Conservation (phyloP, 1,284 basidiomycete genomes). For the Papiliotrema flavescens region DNA sequence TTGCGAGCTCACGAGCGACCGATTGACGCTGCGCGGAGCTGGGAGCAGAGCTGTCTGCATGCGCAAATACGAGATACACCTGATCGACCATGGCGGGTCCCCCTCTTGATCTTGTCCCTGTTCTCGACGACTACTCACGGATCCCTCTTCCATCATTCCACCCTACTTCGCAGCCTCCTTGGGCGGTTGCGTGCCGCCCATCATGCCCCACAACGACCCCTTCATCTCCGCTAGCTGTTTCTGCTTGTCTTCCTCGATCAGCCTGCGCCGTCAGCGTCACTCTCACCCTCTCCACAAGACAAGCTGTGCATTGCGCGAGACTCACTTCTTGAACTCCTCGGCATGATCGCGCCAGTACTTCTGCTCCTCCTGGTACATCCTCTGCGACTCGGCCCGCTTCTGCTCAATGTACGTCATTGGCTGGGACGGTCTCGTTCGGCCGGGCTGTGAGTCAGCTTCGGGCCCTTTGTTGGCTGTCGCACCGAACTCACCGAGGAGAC, state of each 20-base stretch:
- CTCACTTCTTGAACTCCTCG: slow-evolving; percentile 67
- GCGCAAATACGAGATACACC: neutral
- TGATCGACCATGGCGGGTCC: too few species aligned
- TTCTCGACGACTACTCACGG: too few species aligned
- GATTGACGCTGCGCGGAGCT: too few species aligned
- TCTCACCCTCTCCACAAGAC: neutral
- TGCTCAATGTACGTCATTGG: slow-evolving; percentile 85
- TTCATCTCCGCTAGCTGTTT: slow-evolving; percentile 61
- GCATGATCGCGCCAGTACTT: slow-evolving; percentile 80
- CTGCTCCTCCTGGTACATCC: slow-evolving; percentile 78
- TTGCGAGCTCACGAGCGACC: too few species aligned
- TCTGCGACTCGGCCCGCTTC: slow-evolving; percentile 82
- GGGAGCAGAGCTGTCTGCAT: slow-evolving; percentile 11
- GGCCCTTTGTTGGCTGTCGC: neutral
- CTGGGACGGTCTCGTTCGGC: slow-evolving; percentile 42
- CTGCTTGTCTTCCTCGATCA: slow-evolving; percentile 67
- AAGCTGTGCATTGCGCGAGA: too few species aligned
- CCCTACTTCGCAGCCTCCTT: neutral
- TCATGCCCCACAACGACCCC: slow-evolving; percentile 52
- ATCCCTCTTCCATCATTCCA: neutral
- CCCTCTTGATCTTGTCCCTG: too few species aligned
- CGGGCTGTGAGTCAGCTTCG: slow-evolving; percentile 16
- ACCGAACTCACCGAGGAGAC: slow-evolving; percentile 43
- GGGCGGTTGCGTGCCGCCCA: too few species aligned
- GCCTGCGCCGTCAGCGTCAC: slow-evolving; percentile 27